Base-by-base conservation (phyloP, 495 filamentous ascomycete species). In the Podospora comata region DNA sequence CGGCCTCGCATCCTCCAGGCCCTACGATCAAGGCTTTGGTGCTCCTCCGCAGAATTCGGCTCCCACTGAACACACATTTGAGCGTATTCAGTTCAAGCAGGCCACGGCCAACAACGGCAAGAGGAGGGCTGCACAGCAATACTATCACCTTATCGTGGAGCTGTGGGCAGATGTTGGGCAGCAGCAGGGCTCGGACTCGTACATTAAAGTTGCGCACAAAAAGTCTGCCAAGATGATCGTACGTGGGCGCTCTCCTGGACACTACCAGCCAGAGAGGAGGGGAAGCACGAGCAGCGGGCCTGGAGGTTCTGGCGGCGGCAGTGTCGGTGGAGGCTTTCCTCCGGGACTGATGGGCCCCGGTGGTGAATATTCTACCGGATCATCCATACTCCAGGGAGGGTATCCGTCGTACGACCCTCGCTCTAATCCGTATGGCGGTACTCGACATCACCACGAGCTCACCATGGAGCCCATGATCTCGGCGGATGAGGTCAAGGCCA, bases 81-180 rank as follows among this genome's bases (percentile, higher is more conserved):
- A 97, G 72, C 88, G 94, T 2, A 97, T 97, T 57, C 94, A 98
- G 73, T 98, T 98, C 83, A 96, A 97, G 76, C 91, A 91, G 63
- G 95, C 94, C 2, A 98, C 94, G 1, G 93, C 93, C 4, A 98
- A 98, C 80, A 98, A 98, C 69, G 94, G 94, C 26, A 97, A 97
- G 75, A 83, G 94, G 64, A 83, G 94, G 58, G 93, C 94, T 0
- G 91, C 92, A 13, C 94, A 97, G 75, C 94, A 97, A 72, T 97
- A 92, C 75, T 98, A 96, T 76, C 93, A 96, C 70, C 83, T 98
- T 32, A 86, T 97, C 32, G 90, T 97, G 1, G 94, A 97, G 75
- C 86, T 98, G 3, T 92, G 88, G 71, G 94, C 90, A 27, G 91
- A 97, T 70, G 82, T 95, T 7, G 81, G 84, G 5, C 73, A 70